Evolutionary conservation across 2,329 filamentous ascomycete genomes (phyloP), one percentile per base, ranked within the genome.

Genomic region (Aspergillus fijiensis): DNA sequence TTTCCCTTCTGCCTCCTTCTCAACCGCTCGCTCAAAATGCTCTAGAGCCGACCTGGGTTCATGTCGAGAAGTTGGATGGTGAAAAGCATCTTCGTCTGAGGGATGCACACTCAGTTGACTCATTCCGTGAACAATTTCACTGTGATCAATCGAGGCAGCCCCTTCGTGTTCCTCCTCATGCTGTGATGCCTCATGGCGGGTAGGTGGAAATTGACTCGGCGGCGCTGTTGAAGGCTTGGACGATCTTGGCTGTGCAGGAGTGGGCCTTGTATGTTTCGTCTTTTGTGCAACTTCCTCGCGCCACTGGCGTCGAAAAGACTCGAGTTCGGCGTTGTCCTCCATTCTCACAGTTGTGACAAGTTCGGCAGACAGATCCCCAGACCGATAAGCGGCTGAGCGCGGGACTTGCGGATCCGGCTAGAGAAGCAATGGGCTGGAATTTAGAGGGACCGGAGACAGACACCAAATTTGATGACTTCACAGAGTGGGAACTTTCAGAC

Each of bases 1-100:
- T 63, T 87, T 95, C 0, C 95, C 95, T 68, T 90, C 86, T 0
- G 84, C 85, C 77, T 99, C 95, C 75, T 88, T 92, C 76, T 96
- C 90, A 58, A 96, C 93, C 3, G 94, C 95, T 72, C 86, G 87
- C 74, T 98, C 95, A 70, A 95, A 98, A 74, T 96, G 91, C 68
- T 98, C 95, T 16, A 99, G 78, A 0, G 95, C 95, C 11, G 93
- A 90, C 23, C 81, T 80, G 4, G 90, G 90, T 67, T 89, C 84
- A 23, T 67, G 70, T 52, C 65, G 63, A 14, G 69, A 62, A 5
- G 61, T 58, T 47, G 63, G 68, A 7, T 65, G 63, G 19, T 70
- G 71, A 50, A 80, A 79, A 4, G 67, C 70, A 67, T 79, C 78
- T 56, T 78, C 77, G 49, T 77, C 74, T 10, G 65, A 58, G 39